Evolutionary conservation across 805 yeast species (phyloP), one percentile per base, ranked within the genome.

Genomic region (Starmerella potacharoeniae): DNA sequence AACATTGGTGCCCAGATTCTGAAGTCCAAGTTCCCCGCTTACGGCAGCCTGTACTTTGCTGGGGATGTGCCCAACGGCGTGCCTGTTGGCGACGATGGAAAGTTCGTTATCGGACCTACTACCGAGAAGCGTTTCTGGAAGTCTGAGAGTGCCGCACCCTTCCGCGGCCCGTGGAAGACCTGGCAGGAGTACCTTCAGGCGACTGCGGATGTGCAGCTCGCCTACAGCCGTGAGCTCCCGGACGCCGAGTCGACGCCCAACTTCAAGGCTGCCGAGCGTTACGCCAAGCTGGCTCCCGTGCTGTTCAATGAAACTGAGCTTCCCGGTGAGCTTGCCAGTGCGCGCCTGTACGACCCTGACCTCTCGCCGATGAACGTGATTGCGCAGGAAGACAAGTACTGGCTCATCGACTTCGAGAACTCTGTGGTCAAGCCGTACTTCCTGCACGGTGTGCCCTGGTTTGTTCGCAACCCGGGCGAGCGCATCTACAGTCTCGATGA

Each of bases 281-380:
- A 86, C 58, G 69, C 73, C 41, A 68, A 69, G 46, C 68, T 86
- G 43, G 78, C 86, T 0, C 80, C 82, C 14, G 67, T 72, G 48
- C 73, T 91, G 60, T 74, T 90, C 65, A 76, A 69, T 40, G 61
- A 64, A 6, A 64, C 80, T 47, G 72, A 81, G 22, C 72, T 82
- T 8, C 71, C 72, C 17, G 65, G 86, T 9, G 71, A 82, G 55
- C 69, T 87, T 44, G 77, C 85, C 63, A 76, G 81, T 52, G 91
- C 96, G 56, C 79, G 91, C 62, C 71, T 91, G 52, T 79, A 73
- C 60, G 76, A 82, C 59, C 91, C 96, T 5, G 97, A 93, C 68
- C 71, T 93, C 61, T 95, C 88, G 68, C 97, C 98, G 28, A 75
- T 90, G 79, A 91, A 91, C 66, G 86, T 87, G 8, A 73, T 89